Evolutionary conservation across 2,329 filamentous ascomycete genomes (phyloP).

Genomic region (Tolypocladium amazonense): DNA sequence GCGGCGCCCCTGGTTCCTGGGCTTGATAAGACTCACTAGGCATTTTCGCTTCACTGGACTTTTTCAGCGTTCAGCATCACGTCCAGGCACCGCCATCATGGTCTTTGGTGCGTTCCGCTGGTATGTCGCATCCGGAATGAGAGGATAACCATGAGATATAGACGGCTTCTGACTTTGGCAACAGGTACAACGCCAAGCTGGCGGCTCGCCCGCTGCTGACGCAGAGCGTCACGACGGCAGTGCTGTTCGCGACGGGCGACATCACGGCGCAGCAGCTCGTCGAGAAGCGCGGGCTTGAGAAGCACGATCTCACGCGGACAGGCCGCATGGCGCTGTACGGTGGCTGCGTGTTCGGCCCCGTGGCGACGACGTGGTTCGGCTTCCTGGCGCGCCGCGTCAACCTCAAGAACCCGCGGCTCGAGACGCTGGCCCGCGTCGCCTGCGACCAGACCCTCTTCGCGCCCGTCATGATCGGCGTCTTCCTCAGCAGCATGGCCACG

Average conservation of each 20-base stretch:
- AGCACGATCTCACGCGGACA: constrained; percentile 65
- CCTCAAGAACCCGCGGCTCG: constrained; percentile 53
- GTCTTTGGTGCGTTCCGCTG: constrained; percentile 19
- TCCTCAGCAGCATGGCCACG: constrained; percentile 75
- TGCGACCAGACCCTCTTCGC: constrained; percentile 77
- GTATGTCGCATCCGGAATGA: constrained; percentile 4
- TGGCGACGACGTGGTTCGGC: constrained; percentile 76
- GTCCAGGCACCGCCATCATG: constrained; percentile 1
- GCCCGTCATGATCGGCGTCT: constrained; percentile 70
- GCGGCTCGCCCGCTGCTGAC: constrained; percentile 77
- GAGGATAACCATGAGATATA: not conserved
- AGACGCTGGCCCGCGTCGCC: constrained; percentile 67
- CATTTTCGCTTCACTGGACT: not conserved
- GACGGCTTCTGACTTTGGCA: constrained; percentile 5
- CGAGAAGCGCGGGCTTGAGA: constrained; percentile 65
- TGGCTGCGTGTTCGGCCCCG: constrained; percentile 76
- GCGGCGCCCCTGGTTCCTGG: not conserved
- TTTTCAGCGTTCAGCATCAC: not conserved
- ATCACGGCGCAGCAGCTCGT: constrained; percentile 83
- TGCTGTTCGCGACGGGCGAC: constrained; percentile 90
- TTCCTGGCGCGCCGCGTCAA: constrained; percentile 63
- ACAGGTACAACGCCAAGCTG: constrained; percentile 78
- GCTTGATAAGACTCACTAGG: not conserved
- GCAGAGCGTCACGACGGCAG: constrained; percentile 78
- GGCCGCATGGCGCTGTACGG: constrained; percentile 74